phyloP scores from a whole-genome alignment of 129 eudicot genomes.

The Dittrichia graveolens region DNA sequence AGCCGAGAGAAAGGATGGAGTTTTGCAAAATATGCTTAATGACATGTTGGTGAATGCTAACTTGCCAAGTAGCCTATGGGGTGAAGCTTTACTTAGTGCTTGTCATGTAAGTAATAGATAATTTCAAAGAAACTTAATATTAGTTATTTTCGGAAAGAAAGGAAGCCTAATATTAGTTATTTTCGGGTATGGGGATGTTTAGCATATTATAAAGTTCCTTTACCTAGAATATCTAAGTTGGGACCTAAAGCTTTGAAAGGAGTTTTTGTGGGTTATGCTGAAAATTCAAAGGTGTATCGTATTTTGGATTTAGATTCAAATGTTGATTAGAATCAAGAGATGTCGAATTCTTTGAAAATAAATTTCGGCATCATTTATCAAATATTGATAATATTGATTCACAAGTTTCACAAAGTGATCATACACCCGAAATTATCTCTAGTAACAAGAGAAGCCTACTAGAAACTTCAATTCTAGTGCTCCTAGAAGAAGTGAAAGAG shows the following conservation, averaged over 20 bases:
- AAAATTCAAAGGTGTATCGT: too few species aligned
- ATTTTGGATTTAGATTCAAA: too few species aligned
- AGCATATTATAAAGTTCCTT: background rate
- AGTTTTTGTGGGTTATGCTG: background rate
- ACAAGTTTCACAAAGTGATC: too few species aligned
- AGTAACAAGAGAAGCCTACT: too few species aligned
- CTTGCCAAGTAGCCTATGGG: background rate
- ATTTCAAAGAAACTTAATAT: background rate
- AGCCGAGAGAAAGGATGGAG: background rate
- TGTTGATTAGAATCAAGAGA: too few species aligned
- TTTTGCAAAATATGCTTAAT: slow-evolving; percentile 18
- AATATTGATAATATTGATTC: too few species aligned
- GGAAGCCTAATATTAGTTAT: slow-evolving; percentile 1
- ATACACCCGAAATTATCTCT: too few species aligned
- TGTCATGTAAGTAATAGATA: slow-evolving; percentile 13
- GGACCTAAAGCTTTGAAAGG: slow-evolving; percentile 3
- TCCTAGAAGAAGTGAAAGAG: too few species aligned
- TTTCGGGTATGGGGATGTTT: slow-evolving; percentile 4
- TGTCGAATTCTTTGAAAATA: too few species aligned
- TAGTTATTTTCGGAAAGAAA: background rate
- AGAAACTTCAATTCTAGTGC: too few species aligned
- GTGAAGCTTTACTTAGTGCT: slow-evolving; percentile 1
- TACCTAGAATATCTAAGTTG: background rate
- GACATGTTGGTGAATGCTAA: background rate
- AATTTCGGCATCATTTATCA: too few species aligned